A percentile compares a stretch with the other conserved stretches of the same genome.
phyloP scores from a whole-genome alignment of 257 asterid species.

The Solanum paucissectum region DNA sequence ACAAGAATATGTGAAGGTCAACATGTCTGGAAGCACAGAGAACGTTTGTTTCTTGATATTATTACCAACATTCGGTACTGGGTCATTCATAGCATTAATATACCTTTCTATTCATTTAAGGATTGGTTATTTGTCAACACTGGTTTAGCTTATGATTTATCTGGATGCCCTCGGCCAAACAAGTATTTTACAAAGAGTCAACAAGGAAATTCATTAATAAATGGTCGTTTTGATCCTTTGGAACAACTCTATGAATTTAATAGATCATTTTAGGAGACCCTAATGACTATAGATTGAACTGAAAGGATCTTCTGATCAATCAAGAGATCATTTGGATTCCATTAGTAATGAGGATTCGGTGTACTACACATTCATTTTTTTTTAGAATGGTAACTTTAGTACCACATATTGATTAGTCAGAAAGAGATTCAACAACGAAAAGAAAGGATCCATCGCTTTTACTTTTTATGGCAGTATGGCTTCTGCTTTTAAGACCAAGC shows the following conservation, averaged over 20 bases:
- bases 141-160: not conserved
- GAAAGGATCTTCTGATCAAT: not conserved
- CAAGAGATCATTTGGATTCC: not conserved
- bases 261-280: not conserved
- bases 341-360: not conserved
- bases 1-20: not conserved
- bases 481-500: not conserved
- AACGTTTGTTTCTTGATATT: not conserved
- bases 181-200: not conserved
- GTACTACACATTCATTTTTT: not conserved
- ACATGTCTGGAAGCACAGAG: not conserved
- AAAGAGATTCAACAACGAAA: not conserved
- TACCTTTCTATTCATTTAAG: not conserved
- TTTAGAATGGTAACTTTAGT: no score
- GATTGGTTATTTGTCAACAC: not conserved
- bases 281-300: not conserved
- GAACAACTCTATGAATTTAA: not conserved
- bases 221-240: accelerated
- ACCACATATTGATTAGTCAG: not conserved
- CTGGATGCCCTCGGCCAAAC: not conserved
- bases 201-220: not conserved
- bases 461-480: not conserved
- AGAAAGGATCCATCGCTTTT: not conserved
- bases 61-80: accelerated
- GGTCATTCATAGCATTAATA: not conserved